phyloP scores from a whole-genome alignment of 2,329 filamentous ascomycete genomes.

The Fusarium torulosum region DNA sequence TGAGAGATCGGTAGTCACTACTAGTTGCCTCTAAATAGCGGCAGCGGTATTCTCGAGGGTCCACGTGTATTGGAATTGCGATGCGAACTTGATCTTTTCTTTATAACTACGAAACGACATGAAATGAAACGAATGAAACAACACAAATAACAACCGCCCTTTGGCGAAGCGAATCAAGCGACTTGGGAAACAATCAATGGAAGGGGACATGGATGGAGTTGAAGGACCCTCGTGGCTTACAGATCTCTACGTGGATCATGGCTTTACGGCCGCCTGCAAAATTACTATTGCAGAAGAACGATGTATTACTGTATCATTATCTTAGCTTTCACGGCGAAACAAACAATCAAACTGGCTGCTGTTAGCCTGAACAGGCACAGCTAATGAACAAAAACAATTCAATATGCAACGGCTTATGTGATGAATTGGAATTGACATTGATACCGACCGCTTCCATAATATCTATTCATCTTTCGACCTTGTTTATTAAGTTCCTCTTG shows the following conservation, averaged over 20 bases:
- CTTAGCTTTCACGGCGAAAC: conserved; percentile 29
- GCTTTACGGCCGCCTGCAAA: conserved; percentile 35
- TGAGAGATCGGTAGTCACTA: conserved; percentile 41
- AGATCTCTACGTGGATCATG: conserved; percentile 44
- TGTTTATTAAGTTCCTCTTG: neutral
- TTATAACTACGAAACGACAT: conserved; percentile 46
- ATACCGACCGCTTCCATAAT: neutral
- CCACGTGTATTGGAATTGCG: conserved; percentile 41
- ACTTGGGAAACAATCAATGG: conserved; percentile 6
- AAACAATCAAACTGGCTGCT: conserved; percentile 21
- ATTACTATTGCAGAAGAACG: conserved; percentile 28
- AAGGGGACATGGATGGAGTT: conserved; percentile 41
- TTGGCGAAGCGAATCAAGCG: conserved; percentile 15
- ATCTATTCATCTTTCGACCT: neutral
- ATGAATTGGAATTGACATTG: neutral
- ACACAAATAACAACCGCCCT: conserved; percentile 23
- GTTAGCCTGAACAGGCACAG: conserved; percentile 20
- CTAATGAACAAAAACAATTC: conserved; percentile 4
- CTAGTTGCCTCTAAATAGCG: conserved; percentile 49
- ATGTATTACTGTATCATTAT: conserved; percentile 52
- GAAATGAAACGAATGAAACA: conserved; percentile 46
- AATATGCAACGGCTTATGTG: neutral
- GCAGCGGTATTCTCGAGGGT: conserved; percentile 32
- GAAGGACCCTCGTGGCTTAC: conserved; percentile 46
- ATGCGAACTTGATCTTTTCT: conserved; percentile 34